Conservation (phyloP, 2,329 filamentous ascomycete genomes). For the Venturia effusa region DNA sequence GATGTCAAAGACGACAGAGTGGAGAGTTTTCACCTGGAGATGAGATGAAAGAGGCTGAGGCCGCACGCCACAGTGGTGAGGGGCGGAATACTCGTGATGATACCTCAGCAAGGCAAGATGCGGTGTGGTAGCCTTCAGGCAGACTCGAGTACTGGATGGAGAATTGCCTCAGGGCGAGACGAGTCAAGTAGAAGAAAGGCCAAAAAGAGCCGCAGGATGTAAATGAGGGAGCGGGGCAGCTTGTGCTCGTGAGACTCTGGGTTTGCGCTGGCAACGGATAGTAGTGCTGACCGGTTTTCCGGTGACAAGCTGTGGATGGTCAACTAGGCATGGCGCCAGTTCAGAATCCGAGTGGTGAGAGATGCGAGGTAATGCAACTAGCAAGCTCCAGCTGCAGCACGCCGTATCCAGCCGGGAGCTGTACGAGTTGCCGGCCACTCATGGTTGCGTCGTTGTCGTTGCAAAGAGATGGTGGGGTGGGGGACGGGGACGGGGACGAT, state of each 20-base stretch:
- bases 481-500: not conserved
- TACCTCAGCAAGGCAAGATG: not conserved
- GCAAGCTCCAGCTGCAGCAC: not conserved
- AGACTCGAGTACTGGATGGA: not conserved
- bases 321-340: not conserved
- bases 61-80: slow-evolving; percentile 3
- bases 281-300: not conserved
- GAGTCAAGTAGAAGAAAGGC: not conserved
- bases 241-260: not conserved
- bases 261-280: not conserved
- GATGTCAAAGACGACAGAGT: not conserved
- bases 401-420: not conserved
- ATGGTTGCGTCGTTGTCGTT: not conserved
- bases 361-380: not conserved
- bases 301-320: not conserved
- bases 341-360: not conserved
- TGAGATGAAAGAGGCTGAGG: not conserved
- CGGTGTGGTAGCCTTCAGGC: not conserved
- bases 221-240: not conserved
- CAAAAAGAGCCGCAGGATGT: not conserved
- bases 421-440: not conserved
- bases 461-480: not conserved
- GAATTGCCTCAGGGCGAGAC: not conserved
- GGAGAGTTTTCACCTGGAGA: not conserved
- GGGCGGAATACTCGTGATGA: not conserved